Evolutionary conservation across 2,329 filamentous ascomycete genomes (phyloP).

Genomic region (Phialophora tarda): DNA sequence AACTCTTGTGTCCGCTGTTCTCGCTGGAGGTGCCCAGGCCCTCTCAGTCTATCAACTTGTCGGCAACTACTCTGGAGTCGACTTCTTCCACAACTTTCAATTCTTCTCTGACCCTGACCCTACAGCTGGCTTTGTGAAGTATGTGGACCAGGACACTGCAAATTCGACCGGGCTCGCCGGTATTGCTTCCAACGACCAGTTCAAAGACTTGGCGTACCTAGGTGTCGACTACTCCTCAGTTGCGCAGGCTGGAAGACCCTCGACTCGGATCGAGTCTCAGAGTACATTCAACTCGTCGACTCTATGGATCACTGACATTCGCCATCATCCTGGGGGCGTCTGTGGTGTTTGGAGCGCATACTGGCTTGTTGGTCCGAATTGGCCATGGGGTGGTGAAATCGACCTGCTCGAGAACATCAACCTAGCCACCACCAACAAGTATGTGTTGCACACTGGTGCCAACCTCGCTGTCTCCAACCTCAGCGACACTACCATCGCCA

Average conservation of each 20-base stretch:
- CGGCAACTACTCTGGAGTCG: conserved; percentile 50
- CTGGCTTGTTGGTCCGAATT: conserved; percentile 50
- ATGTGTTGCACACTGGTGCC: conserved; percentile 56
- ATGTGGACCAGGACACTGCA: conserved; percentile 50
- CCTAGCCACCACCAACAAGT: conserved; percentile 47
- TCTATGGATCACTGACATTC: conserved; percentile 54
- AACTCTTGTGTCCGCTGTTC: background rate
- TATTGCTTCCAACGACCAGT: conserved; percentile 41
- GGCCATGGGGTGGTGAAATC: conserved; percentile 55
- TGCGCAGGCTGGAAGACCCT: conserved; percentile 46
- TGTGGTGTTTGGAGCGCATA: conserved; percentile 60
- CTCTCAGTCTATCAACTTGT: conserved; percentile 22
- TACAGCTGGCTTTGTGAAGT: conserved; percentile 57
- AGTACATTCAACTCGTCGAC: conserved; percentile 51
- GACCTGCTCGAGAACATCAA: conserved; percentile 62
- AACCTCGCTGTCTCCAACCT: conserved; percentile 45
- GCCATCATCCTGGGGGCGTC: conserved; percentile 53
- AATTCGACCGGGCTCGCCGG: conserved; percentile 43
- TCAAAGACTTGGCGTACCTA: conserved; percentile 45
- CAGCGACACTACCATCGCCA: conserved; percentile 54
- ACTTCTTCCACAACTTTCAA: conserved; percentile 57
- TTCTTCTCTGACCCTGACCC: conserved; percentile 56
- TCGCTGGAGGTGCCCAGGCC: background rate
- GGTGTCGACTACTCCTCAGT: conserved; percentile 51
- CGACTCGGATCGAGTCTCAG: conserved; percentile 52